phyloP scores from a whole-genome alignment of 2,329 filamentous ascomycete species.

The Fusarium pseudograminearum region DNA sequence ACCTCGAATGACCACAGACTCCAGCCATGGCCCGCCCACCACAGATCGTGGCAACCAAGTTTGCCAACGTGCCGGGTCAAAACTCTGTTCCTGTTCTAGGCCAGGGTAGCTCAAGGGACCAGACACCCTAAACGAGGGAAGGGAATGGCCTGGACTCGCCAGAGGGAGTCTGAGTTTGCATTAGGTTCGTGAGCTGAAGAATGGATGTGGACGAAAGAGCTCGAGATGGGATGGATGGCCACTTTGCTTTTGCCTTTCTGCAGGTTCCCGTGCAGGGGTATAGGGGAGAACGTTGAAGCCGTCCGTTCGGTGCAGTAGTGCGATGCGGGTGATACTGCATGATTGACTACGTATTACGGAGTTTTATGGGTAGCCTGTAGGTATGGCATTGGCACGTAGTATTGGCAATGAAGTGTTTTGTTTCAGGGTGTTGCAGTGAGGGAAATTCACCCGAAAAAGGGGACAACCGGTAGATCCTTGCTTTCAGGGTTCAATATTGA shows the following conservation, averaged over 20 bases:
- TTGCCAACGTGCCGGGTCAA: conserved; percentile 24
- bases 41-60: conserved; percentile 32
- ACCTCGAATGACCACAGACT: not conserved
- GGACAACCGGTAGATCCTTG: not conserved
- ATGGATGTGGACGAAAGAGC: conserved; percentile 22
- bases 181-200: conserved; percentile 29
- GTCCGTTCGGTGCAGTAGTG: conserved; percentile 29
- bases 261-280: conserved; percentile 32
- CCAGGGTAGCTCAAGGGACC: conserved; percentile 8
- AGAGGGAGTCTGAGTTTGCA: conserved; percentile 20
- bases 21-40: conserved; percentile 7
- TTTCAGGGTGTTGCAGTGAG: conserved; percentile 9
- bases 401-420: not conserved
- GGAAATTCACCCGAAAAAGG: conserved; percentile 7
- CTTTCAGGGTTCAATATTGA: conserved; percentile 18
- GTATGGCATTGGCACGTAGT: not conserved
- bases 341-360: not conserved
- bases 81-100: conserved; percentile 34
- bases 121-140: not conserved
- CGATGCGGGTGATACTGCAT: conserved; percentile 35
- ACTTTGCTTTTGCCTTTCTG: conserved; percentile 30
- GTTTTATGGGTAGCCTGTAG: conserved; percentile 18
- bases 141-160: conserved; percentile 34
- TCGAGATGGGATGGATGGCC: conserved; percentile 16
- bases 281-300: conserved; percentile 24